A percentile compares a stretch with the other conserved stretches of the same genome.
Evolutionary conservation across 805 yeast genomes (phyloP).

Genomic region (Ogataea parapolymorpha): DNA sequence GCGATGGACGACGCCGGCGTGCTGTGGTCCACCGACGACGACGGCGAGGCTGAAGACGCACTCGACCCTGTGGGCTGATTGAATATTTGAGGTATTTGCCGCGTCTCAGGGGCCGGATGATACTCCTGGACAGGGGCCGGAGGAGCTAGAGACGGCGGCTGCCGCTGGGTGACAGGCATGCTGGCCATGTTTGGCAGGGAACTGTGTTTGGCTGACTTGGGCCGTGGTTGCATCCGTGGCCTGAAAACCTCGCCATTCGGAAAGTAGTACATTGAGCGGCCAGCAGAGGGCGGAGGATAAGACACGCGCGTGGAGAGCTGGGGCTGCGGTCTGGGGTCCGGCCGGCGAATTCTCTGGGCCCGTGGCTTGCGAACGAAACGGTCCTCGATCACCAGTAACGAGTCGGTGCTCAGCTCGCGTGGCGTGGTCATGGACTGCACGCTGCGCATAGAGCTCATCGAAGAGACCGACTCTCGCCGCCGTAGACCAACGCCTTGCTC

Average conservation of each 20-base stretch:
- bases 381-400: conserved; percentile 36
- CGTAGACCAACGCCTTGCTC: conserved; percentile 14
- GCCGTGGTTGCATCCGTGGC: conserved; percentile 41
- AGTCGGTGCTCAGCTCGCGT: conserved; percentile 39
- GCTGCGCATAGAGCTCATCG: conserved; percentile 23
- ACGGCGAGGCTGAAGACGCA: conserved; percentile 20
- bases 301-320: neutral
- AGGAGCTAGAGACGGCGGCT: neutral
- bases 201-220: conserved; percentile 34
- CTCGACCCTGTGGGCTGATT: conserved; percentile 14
- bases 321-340: conserved; percentile 5
- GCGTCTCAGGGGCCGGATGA: conserved; percentile 3
- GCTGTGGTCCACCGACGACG: conserved; percentile 21
- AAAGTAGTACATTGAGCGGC: conserved; percentile 32
- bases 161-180: conserved; percentile 1
- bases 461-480: conserved; percentile 35
- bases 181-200: conserved; percentile 15
- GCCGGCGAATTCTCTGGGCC: conserved; percentile 18
- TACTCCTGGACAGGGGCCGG: conserved; percentile 9
- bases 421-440: conserved; percentile 15
- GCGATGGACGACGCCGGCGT: conserved; percentile 24
- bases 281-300: neutral
- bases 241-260: conserved; percentile 55
- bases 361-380: conserved; percentile 38
- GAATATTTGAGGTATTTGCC: neutral